phyloP scores from a whole-genome alignment of 305 asterid genomes.

The Fraxinus latifolia region DNA sequence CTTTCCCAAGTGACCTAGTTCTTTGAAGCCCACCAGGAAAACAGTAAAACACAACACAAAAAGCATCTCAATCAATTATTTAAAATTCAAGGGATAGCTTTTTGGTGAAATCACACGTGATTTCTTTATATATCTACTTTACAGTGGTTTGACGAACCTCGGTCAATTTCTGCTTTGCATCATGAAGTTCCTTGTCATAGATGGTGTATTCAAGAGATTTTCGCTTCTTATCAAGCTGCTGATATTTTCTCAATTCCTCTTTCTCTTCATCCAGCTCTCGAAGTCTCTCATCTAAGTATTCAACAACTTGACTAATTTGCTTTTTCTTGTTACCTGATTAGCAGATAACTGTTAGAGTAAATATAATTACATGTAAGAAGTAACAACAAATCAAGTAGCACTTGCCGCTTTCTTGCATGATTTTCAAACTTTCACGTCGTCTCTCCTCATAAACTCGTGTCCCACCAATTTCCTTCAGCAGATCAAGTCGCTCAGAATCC shows the following conservation, averaged over 20 bases:
- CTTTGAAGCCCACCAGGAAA: not conserved
- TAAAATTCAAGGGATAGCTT: not conserved
- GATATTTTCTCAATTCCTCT: constrained; percentile 86
- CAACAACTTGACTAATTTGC: constrained; percentile 96
- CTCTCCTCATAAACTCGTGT: constrained; percentile 98
- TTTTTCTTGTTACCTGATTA: constrained; percentile 80
- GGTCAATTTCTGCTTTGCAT: constrained; percentile 76
- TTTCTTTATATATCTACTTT: not conserved
- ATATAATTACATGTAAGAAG: constrained; percentile 24
- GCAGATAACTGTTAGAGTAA: constrained; percentile 29
- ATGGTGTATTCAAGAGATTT: constrained; percentile 89
- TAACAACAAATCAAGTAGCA: constrained; percentile 23
- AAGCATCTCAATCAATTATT: not conserved
- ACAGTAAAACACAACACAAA: not conserved
- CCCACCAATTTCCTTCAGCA: constrained; percentile 99
- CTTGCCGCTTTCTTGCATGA: constrained; percentile 94
- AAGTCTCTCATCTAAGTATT: constrained; percentile 91
- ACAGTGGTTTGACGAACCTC: constrained; percentile 45
- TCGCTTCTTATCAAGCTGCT: constrained; percentile 87
- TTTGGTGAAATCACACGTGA: not conserved
- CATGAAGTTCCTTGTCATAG: constrained; percentile 90
- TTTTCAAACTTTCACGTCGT: constrained; percentile 94
- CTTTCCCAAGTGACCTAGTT: not conserved
- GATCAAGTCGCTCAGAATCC: constrained; percentile 91
- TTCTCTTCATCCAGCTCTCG: constrained; percentile 98